Base-by-base conservation (phyloP, 805 yeast genomes). In the Saccharomycopsis javanensis region DNA sequence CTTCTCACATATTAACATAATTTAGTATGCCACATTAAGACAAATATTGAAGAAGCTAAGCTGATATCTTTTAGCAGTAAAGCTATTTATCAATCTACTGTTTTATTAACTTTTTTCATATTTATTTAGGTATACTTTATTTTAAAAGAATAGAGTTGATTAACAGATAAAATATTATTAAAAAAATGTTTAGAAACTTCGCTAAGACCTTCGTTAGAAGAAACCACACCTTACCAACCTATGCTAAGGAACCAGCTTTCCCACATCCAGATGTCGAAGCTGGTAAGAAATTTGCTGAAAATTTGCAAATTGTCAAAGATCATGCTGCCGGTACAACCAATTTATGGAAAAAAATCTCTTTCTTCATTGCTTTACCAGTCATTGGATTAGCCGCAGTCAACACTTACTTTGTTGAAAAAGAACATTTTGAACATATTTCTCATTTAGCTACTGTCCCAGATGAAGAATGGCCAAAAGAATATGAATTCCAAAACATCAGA, bases 401-500 rank as follows among this genome's bases (percentile, higher is more conserved):
- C 76, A 88, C 94, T 56, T 83, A 79, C 73, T 81, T 80, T 66
- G 78, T 85, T 69, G 99, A 92, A 78, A 74, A 78, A 67, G 88
- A 86, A 72, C 99, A 94, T 73, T 90, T 94, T 65, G 79, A 84
- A 67, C 99, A 94, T 80, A 83, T 94, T 77, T 79, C 79, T 71
- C 94, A 86, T 73, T 75, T 82, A 67, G 69, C 72, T 54, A 76
- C 77, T 66, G 75, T 88, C 58, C 72, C 89, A 34, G 97, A 91
- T 71, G 92, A 85, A 66, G 96, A 91, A 70, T 88, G 96, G 90
- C 97, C 97, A 68, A 75, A 72, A 61, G 94, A 86, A 74, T 88
- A 88, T 78, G 91, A 84, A 67, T 94, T 82, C 82, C 91, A 86
- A 79, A 94, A 94, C 80, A 72, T 90, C 66, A 88, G 98, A 82